A percentile compares a stretch with the other conserved stretches of the same genome.
phyloP scores from a whole-genome alignment of 225 moss, liverwort and hornwort genomes.

The Antitrichia curtipendula region DNA sequence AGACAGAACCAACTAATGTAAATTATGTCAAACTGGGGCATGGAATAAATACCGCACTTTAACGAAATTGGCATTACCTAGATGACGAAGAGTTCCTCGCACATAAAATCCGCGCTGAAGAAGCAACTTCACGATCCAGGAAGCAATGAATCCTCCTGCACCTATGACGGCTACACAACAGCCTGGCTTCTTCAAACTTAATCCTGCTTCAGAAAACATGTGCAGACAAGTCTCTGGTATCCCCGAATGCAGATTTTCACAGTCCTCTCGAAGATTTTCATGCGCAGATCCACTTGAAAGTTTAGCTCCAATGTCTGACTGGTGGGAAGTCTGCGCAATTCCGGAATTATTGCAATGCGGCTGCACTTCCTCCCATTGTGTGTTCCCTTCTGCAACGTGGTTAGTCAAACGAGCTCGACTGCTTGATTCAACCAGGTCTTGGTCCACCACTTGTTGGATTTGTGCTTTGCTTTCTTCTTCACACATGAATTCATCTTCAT shows the following conservation, averaged over 20 bases:
- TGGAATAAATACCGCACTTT: no score
- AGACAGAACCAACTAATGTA: background rate
- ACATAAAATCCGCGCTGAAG: conserved; percentile 31
- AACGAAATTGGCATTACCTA: background rate
- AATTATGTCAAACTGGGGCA: background rate
- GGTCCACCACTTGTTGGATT: background rate
- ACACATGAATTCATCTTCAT: background rate
- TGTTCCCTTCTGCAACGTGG: background rate
- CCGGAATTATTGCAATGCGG: background rate
- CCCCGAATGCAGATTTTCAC: background rate
- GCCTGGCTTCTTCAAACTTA: background rate
- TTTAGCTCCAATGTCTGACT: background rate
- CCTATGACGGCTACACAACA: conserved; percentile 9
- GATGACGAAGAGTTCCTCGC: conserved; percentile 17
- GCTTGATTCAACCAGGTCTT: background rate
- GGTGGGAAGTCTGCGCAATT: background rate
- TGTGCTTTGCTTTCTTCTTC: background rate
- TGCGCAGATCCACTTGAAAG: background rate
- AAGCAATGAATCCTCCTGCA: conserved; percentile 35
- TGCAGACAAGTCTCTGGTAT: background rate
- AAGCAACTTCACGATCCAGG: conserved; percentile 37
- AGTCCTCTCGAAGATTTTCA: background rate
- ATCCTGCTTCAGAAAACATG: background rate
- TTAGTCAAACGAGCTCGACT: background rate
- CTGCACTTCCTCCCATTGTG: background rate